A percentile compares a stretch with the other conserved stretches of the same genome.
Evolutionary conservation across 1,284 basidiomycete genomes (phyloP).

Genomic region (Neotropicomus parvogracilis): DNA sequence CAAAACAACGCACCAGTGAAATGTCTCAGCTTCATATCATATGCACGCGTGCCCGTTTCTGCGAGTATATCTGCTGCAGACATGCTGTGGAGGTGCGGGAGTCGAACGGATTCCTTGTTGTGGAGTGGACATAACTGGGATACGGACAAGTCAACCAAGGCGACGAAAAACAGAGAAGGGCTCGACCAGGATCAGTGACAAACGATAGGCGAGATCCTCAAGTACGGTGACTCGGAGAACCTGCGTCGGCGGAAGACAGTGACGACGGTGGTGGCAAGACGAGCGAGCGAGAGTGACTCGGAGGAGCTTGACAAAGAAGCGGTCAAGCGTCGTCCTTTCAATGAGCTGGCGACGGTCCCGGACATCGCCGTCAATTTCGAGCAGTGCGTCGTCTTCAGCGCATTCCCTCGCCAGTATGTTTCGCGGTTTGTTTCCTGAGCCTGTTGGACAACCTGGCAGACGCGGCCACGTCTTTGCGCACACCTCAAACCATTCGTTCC

Average conservation of each 20-base stretch:
- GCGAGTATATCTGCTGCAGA: conserved; percentile 73
- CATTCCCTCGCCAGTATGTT: too few species aligned
- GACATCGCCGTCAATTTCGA: too few species aligned
- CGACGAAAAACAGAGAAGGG: conserved; percentile 62
- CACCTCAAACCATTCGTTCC: too few species aligned
- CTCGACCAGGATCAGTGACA: conserved; percentile 62
- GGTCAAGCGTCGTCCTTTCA: conserved; percentile 67
- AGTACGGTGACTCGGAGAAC: conserved; percentile 68
- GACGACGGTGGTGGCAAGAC: conserved; percentile 47
- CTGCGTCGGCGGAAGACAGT: conserved; percentile 60
- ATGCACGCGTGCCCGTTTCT: conserved; percentile 67
- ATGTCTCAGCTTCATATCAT: conserved; percentile 87
- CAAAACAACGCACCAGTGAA: conserved; percentile 69
- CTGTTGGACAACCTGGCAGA: too few species aligned
- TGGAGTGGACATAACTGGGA: conserved; percentile 53
- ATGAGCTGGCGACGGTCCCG: conserved; percentile 64
- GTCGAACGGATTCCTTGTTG: conserved; percentile 51
- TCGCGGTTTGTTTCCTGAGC: too few species aligned
- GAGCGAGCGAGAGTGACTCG: conserved; percentile 43
- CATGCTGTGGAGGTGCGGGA: conserved; percentile 76
- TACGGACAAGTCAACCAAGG: conserved; percentile 77
- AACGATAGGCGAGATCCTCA: conserved; percentile 78
- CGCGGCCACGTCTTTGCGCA: too few species aligned
- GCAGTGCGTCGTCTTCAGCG: too few species aligned
- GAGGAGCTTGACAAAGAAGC: conserved; percentile 43